Conservation (phyloP, 768 basidiomycete species). For the Calocybe gangraenosa region DNA sequence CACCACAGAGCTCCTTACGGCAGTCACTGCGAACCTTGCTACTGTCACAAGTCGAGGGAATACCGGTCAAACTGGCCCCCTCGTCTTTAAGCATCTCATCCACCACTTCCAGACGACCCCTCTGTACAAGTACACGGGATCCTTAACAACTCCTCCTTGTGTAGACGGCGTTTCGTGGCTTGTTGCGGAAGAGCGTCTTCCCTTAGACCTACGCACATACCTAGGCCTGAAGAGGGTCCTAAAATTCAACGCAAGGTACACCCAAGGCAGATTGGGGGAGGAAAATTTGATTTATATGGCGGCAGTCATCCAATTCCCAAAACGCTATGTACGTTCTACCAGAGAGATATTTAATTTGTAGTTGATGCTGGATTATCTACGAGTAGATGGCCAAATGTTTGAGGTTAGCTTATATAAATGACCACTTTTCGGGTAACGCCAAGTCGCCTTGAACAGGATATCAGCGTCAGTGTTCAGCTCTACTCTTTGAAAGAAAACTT, state of each 20-base stretch:
- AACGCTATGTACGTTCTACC: slow-evolving; percentile 36
- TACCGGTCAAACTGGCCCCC: background rate
- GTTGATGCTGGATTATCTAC: background rate
- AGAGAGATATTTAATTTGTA: background rate
- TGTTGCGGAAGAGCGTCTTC: background rate
- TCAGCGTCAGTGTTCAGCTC: slow-evolving; percentile 42
- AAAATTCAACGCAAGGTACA: background rate
- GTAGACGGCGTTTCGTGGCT: slow-evolving; percentile 9
- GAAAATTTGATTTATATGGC: background rate
- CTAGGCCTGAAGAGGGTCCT: slow-evolving; percentile 6
- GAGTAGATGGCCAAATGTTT: slow-evolving; percentile 53
- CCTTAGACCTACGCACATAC: slow-evolving; percentile 4
- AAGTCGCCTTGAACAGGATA: slow-evolving; percentile 37
- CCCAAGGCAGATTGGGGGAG: background rate
- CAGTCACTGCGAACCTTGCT: background rate
- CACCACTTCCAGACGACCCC: background rate
- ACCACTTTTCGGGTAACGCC: background rate
- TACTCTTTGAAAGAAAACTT: background rate
- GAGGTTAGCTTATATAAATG: slow-evolving; percentile 35
- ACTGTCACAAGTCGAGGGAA: background rate
- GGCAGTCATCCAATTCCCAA: slow-evolving; percentile 48
- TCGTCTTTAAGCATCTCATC: slow-evolving; percentile 1
- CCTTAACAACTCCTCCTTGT: slow-evolving; percentile 13
- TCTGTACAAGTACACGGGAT: slow-evolving; percentile 8
- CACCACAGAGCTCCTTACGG: slow-evolving; percentile 5